phyloP scores from a whole-genome alignment of 2,329 filamentous ascomycete genomes.

The Pseudogymnoascus sp. region DNA sequence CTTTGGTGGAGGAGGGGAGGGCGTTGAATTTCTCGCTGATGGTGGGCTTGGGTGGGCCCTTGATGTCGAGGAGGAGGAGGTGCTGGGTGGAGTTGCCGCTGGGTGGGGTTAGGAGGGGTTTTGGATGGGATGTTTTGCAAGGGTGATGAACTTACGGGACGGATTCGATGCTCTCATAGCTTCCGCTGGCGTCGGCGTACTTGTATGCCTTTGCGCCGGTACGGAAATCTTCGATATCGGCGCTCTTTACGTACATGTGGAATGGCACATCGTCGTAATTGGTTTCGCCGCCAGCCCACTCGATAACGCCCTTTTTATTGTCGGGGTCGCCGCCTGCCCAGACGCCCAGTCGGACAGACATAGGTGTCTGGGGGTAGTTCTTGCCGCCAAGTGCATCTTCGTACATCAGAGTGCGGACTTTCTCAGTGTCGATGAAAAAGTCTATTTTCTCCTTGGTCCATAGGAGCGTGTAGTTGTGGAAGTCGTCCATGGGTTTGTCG shows the following conservation, averaged over 20 bases:
- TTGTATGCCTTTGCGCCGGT: constrained; percentile 55
- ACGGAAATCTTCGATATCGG: constrained; percentile 50
- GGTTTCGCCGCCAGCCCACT: constrained; percentile 63
- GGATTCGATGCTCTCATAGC: constrained; percentile 55
- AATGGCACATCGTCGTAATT: constrained; percentile 60
- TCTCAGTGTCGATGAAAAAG: constrained; percentile 61
- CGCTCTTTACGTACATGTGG: constrained; percentile 64
- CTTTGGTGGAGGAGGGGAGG: constrained; percentile 42
- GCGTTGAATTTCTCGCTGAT: constrained; percentile 46
- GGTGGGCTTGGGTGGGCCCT: constrained; percentile 34
- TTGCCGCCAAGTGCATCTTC: constrained; percentile 52
- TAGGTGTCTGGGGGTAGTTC: constrained; percentile 69
- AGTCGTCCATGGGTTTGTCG: constrained; percentile 46
- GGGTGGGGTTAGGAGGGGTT: background rate
- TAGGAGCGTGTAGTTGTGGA: constrained; percentile 63
- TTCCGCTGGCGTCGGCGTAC: constrained; percentile 54
- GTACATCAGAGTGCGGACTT: constrained; percentile 55
- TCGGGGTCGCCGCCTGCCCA: constrained; percentile 54
- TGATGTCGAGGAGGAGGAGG: constrained; percentile 13
- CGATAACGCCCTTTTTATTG: constrained; percentile 47
- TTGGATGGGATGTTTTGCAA: background rate
- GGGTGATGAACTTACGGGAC: constrained; percentile 37
- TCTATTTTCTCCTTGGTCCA: constrained; percentile 62
- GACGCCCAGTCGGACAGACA: constrained; percentile 60
- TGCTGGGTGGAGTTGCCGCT: constrained; percentile 48